phyloP scores from a whole-genome alignment of 805 yeast genomes.

The Maudiozyma serrabonitensis region DNA sequence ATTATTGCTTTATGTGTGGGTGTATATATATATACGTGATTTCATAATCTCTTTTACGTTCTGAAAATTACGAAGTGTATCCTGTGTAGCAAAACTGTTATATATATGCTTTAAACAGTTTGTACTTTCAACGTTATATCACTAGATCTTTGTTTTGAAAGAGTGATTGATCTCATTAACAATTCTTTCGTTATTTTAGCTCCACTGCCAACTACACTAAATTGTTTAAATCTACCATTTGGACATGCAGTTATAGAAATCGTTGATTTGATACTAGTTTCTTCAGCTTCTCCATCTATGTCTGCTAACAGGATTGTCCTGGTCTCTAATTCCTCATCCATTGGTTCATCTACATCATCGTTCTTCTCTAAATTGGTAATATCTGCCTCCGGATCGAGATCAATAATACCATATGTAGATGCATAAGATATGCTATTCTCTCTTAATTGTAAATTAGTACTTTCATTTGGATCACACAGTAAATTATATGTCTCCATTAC shows the following conservation, averaged over 20 bases:
- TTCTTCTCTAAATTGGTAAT: slow-evolving; percentile 17
- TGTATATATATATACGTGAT: too few species aligned
- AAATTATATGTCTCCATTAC: slow-evolving; percentile 42
- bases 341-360: slow-evolving; percentile 21
- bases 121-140: slow-evolving; percentile 17
- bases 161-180: slow-evolving; percentile 37
- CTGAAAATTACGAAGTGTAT: too few species aligned
- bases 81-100: too few species aligned
- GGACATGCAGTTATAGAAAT: slow-evolving; percentile 33
- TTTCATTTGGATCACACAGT: slow-evolving; percentile 43
- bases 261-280: slow-evolving; percentile 45
- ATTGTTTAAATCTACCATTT: slow-evolving; percentile 31
- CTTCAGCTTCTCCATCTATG: slow-evolving; percentile 80
- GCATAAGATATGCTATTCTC: slow-evolving; percentile 32
- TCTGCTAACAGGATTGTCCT: slow-evolving; percentile 51
- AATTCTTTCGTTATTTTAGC: slow-evolving; percentile 38
- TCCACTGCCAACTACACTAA: slow-evolving; percentile 43
- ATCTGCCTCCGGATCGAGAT: slow-evolving; percentile 31
- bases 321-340: slow-evolving; percentile 25
- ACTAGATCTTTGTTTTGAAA: slow-evolving; percentile 40
- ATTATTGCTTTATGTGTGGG: neutral
- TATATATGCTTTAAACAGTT: neutral
- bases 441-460: slow-evolving; percentile 33
- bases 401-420: slow-evolving; percentile 52
- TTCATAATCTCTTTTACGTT: too few species aligned